phyloP scores from a whole-genome alignment of 1,284 basidiomycete genomes.

The Leccinum angustisporum region DNA sequence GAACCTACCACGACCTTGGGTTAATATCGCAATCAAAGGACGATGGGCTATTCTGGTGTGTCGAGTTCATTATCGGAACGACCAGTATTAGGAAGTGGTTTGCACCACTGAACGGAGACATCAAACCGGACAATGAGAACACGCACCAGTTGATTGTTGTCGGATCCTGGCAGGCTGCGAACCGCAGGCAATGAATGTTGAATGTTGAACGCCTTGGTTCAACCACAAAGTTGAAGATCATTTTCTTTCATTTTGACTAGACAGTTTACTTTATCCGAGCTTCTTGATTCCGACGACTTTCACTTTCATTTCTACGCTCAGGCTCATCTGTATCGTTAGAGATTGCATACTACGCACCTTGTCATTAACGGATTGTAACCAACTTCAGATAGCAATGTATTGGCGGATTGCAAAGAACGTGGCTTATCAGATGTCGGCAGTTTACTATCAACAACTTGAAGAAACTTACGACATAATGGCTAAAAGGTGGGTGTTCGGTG shows the following conservation, averaged over 20 bases:
- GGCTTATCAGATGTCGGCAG: no score
- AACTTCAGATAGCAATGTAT: background rate
- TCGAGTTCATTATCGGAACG: conserved; percentile 39
- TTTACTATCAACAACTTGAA: no score
- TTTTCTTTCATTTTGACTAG: background rate
- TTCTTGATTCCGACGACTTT: background rate
- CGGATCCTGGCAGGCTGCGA: conserved; percentile 31
- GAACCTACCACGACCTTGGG: background rate
- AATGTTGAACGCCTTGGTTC: background rate
- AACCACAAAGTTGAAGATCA: background rate
- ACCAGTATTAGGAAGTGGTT: conserved; percentile 50
- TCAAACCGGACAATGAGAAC: conserved; percentile 53
- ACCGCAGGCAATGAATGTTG: background rate
- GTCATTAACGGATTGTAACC: background rate
- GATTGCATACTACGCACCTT: background rate
- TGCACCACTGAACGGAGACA: conserved; percentile 60
- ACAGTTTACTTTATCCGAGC: background rate
- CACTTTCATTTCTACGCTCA: no score
- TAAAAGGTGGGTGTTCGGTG: no score
- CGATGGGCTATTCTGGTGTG: conserved; percentile 54
- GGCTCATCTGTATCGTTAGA: background rate
- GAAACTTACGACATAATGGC: no score
- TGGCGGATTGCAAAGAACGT: no score
- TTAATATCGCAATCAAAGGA: conserved; percentile 29
- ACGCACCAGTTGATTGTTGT: conserved; percentile 39